Percentiles rank a stretch among this genome's conserved stretches.
Conservation (phyloP, 2,329 filamentous ascomycete genomes). For the Dactylellina leptospora region DNA sequence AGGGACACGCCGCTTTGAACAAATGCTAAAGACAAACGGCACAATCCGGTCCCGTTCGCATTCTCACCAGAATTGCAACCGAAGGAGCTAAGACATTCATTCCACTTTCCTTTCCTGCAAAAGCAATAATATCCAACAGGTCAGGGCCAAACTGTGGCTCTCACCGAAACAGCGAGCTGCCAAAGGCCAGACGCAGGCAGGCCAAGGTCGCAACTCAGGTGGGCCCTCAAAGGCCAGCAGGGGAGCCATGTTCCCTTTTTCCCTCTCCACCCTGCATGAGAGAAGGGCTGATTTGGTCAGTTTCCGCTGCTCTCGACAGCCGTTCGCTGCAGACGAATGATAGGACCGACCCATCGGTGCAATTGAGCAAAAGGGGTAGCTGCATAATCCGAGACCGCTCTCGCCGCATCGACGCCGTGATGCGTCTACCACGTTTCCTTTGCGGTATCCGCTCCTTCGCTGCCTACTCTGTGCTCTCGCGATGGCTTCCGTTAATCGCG, state of each 20-base stretch:
- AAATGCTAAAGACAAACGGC: constrained; percentile 12
- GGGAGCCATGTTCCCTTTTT: not conserved
- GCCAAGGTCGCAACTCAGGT: too few relatives aligned
- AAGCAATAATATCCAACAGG: not conserved
- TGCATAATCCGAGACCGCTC: constrained; percentile 37
- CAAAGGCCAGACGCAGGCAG: too few relatives aligned
- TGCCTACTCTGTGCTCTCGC: constrained; percentile 22
- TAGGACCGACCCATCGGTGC: not conserved
- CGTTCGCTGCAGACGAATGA: not conserved
- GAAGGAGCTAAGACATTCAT: not conserved
- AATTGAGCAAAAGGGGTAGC: constrained; percentile 25
- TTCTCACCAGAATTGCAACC: constrained; percentile 1
- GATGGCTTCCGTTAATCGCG: not conserved
- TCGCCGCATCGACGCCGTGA: constrained; percentile 31
- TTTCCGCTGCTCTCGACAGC: not conserved
- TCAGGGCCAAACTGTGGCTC: too few relatives aligned
- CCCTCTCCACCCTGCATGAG: constrained; percentile 17
- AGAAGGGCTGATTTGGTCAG: not conserved
- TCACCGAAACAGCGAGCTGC: too few relatives aligned
- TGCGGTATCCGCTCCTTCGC: constrained; percentile 4
- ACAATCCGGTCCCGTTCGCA: constrained; percentile 19
- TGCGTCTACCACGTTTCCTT: constrained; percentile 9
- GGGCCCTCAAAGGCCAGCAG: not conserved
- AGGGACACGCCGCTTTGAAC: too few relatives aligned
- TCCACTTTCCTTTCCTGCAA: not conserved